A percentile compares a stretch with the other conserved stretches of the same genome.
phyloP scores from a whole-genome alignment of 495 filamentous ascomycete genomes.

The Zalerion maritima region DNA sequence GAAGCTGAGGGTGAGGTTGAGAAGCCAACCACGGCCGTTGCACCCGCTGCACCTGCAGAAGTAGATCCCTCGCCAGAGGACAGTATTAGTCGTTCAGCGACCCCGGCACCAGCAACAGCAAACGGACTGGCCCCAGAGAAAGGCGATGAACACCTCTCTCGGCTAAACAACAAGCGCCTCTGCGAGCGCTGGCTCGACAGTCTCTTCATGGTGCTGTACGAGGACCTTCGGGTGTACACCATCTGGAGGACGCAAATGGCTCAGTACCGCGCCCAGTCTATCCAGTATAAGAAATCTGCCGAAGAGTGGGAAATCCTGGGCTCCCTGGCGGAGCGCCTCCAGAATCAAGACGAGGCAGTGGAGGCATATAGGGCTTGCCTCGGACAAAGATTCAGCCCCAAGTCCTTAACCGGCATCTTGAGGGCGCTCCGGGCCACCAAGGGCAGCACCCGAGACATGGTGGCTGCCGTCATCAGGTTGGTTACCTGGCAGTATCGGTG shows the following conservation, averaged over 20 bases:
- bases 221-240: slow-evolving; percentile 94
- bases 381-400: slow-evolving; percentile 69
- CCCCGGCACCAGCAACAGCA: slow-evolving; percentile 63
- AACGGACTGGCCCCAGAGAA: slow-evolving; percentile 19
- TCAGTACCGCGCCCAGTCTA: slow-evolving; percentile 74
- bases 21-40: slow-evolving; percentile 8
- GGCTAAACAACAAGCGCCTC: slow-evolving; percentile 86
- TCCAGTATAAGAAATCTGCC: slow-evolving; percentile 87
- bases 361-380: slow-evolving; percentile 86
- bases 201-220: slow-evolving; percentile 97
- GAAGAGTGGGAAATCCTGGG: slow-evolving; percentile 98
- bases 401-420: slow-evolving; percentile 74
- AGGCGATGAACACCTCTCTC: slow-evolving; percentile 41
- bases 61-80: slow-evolving; percentile 15
- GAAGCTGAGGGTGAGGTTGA: slow-evolving; percentile 30
- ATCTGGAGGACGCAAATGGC: slow-evolving; percentile 98
- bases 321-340: slow-evolving; percentile 78
- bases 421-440: slow-evolving; percentile 55
- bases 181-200: slow-evolving; percentile 98
- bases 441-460: slow-evolving; percentile 57
- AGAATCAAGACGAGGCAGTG: slow-evolving; percentile 74
- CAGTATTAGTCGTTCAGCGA: slow-evolving; percentile 64
- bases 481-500: slow-evolving; percentile 97
- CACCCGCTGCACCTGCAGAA: slow-evolving; percentile 12
- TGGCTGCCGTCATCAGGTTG: slow-evolving; percentile 69